Base-by-base conservation (phyloP, 176 grass and related monocot genomes). In the Bromus sterilis region DNA sequence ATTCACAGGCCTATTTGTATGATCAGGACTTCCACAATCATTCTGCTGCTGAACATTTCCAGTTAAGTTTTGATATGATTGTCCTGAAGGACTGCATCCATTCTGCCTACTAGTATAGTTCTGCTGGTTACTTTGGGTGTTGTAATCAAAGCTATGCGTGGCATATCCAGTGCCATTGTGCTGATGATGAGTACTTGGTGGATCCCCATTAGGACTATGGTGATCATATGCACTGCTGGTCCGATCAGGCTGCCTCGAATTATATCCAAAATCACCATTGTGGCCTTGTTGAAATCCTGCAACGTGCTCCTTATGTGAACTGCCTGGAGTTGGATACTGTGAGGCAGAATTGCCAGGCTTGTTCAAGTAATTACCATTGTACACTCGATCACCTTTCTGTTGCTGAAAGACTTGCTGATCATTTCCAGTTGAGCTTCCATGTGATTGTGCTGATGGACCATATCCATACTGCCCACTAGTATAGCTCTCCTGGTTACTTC, bases 261-360 rank as follows among this genome's bases (percentile, higher is more conserved):
- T 59, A 76, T 80, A 87, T 66, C 65, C 77, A 65, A 57, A 58
- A 61, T 86, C 40, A 67, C 70, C 36, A 81, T 53, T 74, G 60
- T 36, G 42, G 13, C 39, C 67, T 88, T 86, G 88, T 57, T 81
- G 85, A 86, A 74, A 84, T 64, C 79, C 83, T 72, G 60, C 30
- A 77, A n/a, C 20, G 0, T 82, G 61, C 20, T 79, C 85, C 78
- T 78, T 84, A 64, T 23, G 6, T 26, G 67, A 74, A 39, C 31
- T 34, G 64, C 66, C 77, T 67, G 66, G 74, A 79, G 83, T 87
- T 82, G 40, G 62, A 81, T 84, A 81, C 20, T 80, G 56, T 7
- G 81, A 76, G 12, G 75, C 20, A 59, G 55, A 28, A 81, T 64
- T 56, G 43, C 41, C 36, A 69, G 34, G 33, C 31, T n/a, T 80